Base-by-base conservation (phyloP, 352 stramenopile genomes). In the Proteromonas lacertae region DNA sequence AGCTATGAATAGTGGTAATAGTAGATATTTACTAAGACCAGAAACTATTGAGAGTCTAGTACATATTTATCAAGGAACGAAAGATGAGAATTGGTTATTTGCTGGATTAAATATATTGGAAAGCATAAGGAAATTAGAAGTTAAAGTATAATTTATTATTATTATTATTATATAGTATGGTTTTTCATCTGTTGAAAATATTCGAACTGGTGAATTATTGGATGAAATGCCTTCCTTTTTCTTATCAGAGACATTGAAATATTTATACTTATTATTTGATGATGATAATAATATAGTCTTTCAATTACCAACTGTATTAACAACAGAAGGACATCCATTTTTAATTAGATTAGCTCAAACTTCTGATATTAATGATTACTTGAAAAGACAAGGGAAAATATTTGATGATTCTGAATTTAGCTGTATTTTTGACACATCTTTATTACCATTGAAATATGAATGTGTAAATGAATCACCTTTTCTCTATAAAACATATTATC, bases 191-290 rank as follows among this genome's bases (percentile, higher is more conserved):
- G 33, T 68, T 1, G 43, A 41, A 32, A 47, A 60, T 12, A 31
- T 41, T 32, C 31, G 0, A 43, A 77, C n/a, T 64, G 62, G 14
- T 56, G 51, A 63, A 1, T 62, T 94, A 7, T 59, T 84, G 19
- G 69, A 95, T 43, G 71, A 82, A 44, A 98, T 98, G 87, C 79
- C 89, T 42, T 92, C 69, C 37, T 99, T 90, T 42, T 94, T 96
- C 45, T 57, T 99, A 1, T 84, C 67, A 2, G 87, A 99, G 59
- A 96, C 84, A 2, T 60, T n/a, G n/a, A n/a, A n/a, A n/a, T n/a
- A n/a, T n/a, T n/a, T n/a, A n/a, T n/a, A n/a, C n/a, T n/a, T n/a
- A 86, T 47, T 97, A 21, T 69, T 92, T 16, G 97, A 96, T 55
- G 83, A 90, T 36, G 72, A 88, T 26, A 69, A 71, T 17, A 77